Evolutionary conservation across 2,329 filamentous ascomycete species (phyloP).

Genomic region (Ophiocordyceps polyrhachis-furcata): DNA sequence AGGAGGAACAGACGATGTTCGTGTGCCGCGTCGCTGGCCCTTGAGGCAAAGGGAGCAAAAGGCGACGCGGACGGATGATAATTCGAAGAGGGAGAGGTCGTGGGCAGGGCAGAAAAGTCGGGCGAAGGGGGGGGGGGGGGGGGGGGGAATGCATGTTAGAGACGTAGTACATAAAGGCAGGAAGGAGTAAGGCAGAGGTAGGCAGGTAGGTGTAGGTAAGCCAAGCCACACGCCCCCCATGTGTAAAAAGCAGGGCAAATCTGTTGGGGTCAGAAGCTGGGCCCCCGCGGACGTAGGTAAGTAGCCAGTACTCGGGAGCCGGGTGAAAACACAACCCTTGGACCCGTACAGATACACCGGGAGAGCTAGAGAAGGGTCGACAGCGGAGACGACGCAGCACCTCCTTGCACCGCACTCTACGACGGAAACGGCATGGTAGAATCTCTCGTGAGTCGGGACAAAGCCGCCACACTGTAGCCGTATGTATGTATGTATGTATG

Average conservation of each 20-base stretch:
- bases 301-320: not conserved
- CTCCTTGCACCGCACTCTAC: too few species aligned
- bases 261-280: not conserved
- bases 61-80: not conserved
- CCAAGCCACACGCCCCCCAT: not conserved
- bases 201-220: not conserved
- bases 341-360: not conserved
- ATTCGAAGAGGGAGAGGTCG: not conserved
- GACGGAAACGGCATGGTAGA: too few species aligned
- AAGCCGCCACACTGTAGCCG: too few species aligned
- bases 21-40: not conserved
- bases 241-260: not conserved
- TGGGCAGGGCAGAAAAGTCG: not conserved
- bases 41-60: not conserved
- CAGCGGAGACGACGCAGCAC: too few species aligned
- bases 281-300: not conserved
- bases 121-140: not conserved
- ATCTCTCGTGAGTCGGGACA: too few species aligned
- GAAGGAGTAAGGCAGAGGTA: not conserved
- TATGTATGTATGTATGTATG: too few species aligned
- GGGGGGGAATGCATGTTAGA: not conserved
- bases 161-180: not conserved
- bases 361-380: not conserved
- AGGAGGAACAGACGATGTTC: not conserved
- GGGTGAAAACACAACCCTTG: not conserved